Evolutionary conservation across 257 asterid genomes (phyloP).

Genomic region (Salvia miltiorrhiza): DNA sequence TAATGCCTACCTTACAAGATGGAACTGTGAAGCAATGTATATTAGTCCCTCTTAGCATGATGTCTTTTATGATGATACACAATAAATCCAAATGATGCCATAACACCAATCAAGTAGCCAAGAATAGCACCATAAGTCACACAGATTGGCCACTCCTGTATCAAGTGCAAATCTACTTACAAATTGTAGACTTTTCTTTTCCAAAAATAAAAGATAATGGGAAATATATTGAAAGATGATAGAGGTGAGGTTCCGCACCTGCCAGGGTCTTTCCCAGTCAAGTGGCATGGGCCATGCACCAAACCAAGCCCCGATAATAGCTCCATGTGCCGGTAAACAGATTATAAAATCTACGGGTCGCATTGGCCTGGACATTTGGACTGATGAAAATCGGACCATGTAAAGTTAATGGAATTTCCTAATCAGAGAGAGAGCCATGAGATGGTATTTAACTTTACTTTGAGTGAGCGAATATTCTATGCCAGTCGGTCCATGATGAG

Average conservation of each 20-base stretch:
- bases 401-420: neutral
- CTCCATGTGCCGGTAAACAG: conserved; percentile 82
- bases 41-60: conserved; percentile 48
- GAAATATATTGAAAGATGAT: conserved; percentile 5
- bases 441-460: conserved; percentile 42
- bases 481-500: conserved; percentile 87
- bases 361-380: conserved; percentile 41
- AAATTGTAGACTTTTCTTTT: neutral
- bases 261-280: conserved; percentile 99
- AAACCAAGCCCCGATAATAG: conserved; percentile 92
- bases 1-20: conserved; percentile 1
- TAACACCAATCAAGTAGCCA: conserved; percentile 64
- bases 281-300: conserved; percentile 99
- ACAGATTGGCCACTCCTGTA: conserved; percentile 96
- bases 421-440: neutral
- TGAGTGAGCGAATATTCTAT: conserved; percentile 60
- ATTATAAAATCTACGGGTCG: conserved; percentile 60
- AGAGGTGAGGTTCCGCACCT: conserved; percentile 40
- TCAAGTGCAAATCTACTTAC: conserved; percentile 1
- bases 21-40: neutral
- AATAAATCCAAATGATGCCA: conserved; percentile 47
- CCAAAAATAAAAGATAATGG: neutral
- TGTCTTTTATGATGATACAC: conserved; percentile 28
- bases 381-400: conserved; percentile 1
- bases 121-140: conserved; percentile 79